Conservation (phyloP, 2,329 filamentous ascomycete genomes). For the Xylariaceae sp. region DNA sequence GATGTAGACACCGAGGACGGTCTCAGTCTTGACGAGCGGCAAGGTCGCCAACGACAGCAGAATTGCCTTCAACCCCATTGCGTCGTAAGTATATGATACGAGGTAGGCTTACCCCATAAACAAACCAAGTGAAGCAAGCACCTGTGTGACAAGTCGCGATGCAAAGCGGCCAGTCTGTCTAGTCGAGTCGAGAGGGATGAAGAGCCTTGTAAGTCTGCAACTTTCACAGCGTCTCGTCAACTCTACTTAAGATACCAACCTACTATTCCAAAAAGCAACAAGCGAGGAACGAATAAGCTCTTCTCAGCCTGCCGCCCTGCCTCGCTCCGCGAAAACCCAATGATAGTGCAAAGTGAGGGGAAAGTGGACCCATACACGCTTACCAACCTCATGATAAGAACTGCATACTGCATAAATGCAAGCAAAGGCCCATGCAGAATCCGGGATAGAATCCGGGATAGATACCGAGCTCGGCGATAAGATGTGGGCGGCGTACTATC, state of each 20-base stretch:
- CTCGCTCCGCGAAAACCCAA: too few species aligned
- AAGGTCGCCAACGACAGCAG: slow-evolving; percentile 49
- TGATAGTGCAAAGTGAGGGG: too few species aligned
- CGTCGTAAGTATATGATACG: slow-evolving; percentile 3
- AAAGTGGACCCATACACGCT: too few species aligned
- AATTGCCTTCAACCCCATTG: slow-evolving; percentile 51
- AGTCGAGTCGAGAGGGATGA: neutral
- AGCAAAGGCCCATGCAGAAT: too few species aligned
- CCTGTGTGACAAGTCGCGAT: too few species aligned
- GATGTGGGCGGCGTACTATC: neutral
- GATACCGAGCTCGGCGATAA: neutral
- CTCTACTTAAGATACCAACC: neutral
- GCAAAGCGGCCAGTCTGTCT: too few species aligned
- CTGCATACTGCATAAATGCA: too few species aligned
- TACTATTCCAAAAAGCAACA: neutral
- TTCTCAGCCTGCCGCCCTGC: too few species aligned
- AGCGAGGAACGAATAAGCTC: too few species aligned
- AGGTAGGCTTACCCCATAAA: neutral
- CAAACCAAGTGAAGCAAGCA: neutral
- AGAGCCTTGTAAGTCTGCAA: neutral
- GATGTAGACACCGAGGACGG: slow-evolving; percentile 81
- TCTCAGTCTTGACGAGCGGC: slow-evolving; percentile 60
- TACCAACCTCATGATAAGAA: too few species aligned
- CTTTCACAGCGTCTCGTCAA: neutral
- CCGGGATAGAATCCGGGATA: too few species aligned